A percentile compares a stretch with the other conserved stretches of the same genome.
These are phyloP conservation scores for Boletus barrowsii DNA, from an alignment of 768 basidiomycete genomes.

Conservation along the genomic window DNA sequence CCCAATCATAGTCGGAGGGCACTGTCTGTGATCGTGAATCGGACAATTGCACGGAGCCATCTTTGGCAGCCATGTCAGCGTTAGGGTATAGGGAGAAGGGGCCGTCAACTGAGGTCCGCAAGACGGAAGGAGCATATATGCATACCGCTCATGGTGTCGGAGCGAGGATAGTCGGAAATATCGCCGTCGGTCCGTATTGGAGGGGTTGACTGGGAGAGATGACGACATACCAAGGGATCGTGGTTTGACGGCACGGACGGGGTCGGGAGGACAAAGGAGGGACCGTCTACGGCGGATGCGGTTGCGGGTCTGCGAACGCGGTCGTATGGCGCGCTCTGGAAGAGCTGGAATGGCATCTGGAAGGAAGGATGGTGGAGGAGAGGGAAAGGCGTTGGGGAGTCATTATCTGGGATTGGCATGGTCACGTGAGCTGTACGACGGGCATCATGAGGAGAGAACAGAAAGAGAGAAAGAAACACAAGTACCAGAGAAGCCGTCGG, in stretches of 20 bases:
- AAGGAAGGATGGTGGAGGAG: slow-evolving; percentile 22
- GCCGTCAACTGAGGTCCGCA: slow-evolving; percentile 2
- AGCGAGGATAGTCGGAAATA: slow-evolving; percentile 11
- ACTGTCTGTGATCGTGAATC: slow-evolving; percentile 18
- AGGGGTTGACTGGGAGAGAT: slow-evolving; percentile 2
- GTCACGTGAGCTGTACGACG: slow-evolving; percentile 15
- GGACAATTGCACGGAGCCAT: slow-evolving; percentile 5
- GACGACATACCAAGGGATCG: slow-evolving; percentile 10
- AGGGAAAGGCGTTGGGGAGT: slow-evolving; percentile 19
- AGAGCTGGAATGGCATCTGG: slow-evolving; percentile 36
- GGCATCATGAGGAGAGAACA: neutral
- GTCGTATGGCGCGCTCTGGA: slow-evolving; percentile 23
- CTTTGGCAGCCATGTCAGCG: slow-evolving; percentile 7
- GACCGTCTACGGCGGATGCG: slow-evolving; percentile 43
- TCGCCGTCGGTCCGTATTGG: slow-evolving; percentile 6
- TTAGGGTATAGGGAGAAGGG: slow-evolving; percentile 21
- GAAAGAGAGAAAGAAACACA: neutral
- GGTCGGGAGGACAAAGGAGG: slow-evolving; percentile 41
- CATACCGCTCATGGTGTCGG: slow-evolving; percentile 24
- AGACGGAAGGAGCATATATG: neutral
- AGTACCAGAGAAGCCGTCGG: too few relatives aligned
- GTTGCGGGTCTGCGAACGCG: slow-evolving; percentile 37
- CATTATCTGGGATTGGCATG: slow-evolving; percentile 29
- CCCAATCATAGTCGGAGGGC: slow-evolving; percentile 58
- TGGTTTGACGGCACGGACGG: slow-evolving; percentile 14